Evolutionary conservation across 441 rosid genomes (phyloP).

Genomic region (Pelargonium citronellum): DNA sequence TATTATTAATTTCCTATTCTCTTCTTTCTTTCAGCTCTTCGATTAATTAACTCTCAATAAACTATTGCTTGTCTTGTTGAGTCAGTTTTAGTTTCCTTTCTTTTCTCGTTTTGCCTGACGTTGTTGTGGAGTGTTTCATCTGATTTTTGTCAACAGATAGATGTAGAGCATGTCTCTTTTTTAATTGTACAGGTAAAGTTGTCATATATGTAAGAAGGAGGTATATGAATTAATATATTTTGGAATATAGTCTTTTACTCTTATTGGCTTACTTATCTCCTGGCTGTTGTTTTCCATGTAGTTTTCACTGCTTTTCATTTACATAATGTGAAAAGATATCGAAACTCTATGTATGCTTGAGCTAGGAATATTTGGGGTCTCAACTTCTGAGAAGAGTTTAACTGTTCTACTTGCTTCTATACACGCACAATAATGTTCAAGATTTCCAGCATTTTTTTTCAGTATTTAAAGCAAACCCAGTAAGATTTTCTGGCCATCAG

Average conservation of each 20-base stretch:
- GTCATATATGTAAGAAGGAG: conserved; percentile 27
- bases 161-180: conserved; percentile 30
- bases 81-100: conserved; percentile 29
- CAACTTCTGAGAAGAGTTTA: conserved; percentile 1
- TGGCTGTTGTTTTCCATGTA: conserved; percentile 13
- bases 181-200: conserved; percentile 45
- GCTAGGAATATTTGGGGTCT: conserved; percentile 5
- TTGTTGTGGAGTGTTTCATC: conserved; percentile 28
- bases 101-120: conserved; percentile 32
- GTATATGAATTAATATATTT: conserved; percentile 38
- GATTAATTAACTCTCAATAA: conserved; percentile 51
- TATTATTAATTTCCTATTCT: conserved; percentile 28
- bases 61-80: conserved; percentile 29
- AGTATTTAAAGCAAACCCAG: too few relatives aligned
- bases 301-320: background rate
- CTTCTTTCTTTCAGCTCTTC: conserved; percentile 30
- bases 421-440: background rate
- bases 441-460: background rate
- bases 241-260: conserved; percentile 34
- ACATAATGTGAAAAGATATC: conserved; percentile 4
- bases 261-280: conserved; percentile 18
- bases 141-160: conserved; percentile 35
- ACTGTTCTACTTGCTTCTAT: background rate
- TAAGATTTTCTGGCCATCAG: too few relatives aligned
- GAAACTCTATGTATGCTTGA: conserved; percentile 8